These are phyloP conservation scores for Mikania micrantha DNA, from an alignment of 129 eudicot species.

Conservation along the genomic window DNA sequence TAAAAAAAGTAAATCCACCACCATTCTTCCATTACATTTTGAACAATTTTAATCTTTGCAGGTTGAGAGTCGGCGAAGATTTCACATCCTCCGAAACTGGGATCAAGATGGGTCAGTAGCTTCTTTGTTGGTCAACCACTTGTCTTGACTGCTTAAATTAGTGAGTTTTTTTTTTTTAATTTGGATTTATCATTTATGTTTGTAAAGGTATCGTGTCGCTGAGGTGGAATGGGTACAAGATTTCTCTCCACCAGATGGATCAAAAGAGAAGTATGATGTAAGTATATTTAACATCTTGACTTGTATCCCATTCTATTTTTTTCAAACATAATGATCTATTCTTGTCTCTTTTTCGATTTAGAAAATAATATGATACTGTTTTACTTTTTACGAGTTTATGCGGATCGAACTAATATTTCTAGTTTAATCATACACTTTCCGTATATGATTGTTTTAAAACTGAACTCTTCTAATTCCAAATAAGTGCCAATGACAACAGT, in stretches of 20 bases:
- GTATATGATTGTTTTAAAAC: not conserved
- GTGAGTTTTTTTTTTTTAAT: not conserved
- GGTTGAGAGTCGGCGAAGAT: slow-evolving; percentile 96
- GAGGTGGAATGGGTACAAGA: slow-evolving; percentile 95
- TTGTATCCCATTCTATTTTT: not conserved
- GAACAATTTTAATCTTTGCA: slow-evolving; percentile 26
- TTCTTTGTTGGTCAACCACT: not conserved
- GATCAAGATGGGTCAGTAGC: slow-evolving; percentile 95
- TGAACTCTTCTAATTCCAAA: not conserved
- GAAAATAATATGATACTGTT: not conserved
- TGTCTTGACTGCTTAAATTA: not conserved
- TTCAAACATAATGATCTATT: not conserved
- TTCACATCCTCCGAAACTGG: slow-evolving; percentile 73
- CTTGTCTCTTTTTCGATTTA: slow-evolving; percentile 5
- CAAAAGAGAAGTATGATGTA: slow-evolving; percentile 64
- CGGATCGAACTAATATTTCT: not conserved
- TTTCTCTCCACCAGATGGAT: slow-evolving; percentile 62
- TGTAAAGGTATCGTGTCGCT: slow-evolving; percentile 77
- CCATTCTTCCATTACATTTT: not conserved
- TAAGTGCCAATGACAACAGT: slow-evolving; percentile 33
- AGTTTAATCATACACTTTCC: not conserved
- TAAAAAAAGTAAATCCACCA: too few relatives aligned
- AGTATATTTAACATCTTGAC: slow-evolving; percentile 20
- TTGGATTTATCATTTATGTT: slow-evolving; percentile 11
- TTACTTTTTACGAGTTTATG: not conserved